phyloP scores from a whole-genome alignment of 2,329 filamentous ascomycete genomes.

The Ophiosphaerella korrae region DNA sequence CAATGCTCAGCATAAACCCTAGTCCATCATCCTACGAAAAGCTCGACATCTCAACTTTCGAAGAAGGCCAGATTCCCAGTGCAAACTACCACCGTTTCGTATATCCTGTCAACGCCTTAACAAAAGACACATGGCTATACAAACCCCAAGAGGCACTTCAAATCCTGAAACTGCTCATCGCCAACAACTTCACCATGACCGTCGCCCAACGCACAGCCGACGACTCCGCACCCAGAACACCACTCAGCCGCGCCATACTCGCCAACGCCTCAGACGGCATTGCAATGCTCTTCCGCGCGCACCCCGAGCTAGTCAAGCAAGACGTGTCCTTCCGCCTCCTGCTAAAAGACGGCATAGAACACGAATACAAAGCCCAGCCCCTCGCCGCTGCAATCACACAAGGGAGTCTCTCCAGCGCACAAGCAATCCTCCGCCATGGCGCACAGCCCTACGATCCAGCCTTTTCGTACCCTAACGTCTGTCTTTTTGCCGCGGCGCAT shows the following conservation, averaged over 20 bases:
- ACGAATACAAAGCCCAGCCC: neutral
- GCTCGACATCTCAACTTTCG: neutral
- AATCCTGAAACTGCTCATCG: neutral
- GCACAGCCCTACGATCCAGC: neutral
- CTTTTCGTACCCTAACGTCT: neutral
- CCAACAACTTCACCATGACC: neutral
- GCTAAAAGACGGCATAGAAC: neutral
- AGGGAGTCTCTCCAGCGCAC: neutral
- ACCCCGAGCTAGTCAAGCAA: neutral
- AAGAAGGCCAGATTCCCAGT: slow-evolving; percentile 7
- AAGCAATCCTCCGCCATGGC: neutral
- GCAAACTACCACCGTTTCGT: neutral
- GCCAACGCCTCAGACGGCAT: neutral
- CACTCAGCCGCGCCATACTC: neutral
- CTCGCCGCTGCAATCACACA: neutral
- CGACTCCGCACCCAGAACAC: slow-evolving; percentile 1
- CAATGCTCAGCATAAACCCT: neutral
- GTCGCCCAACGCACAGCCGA: neutral
- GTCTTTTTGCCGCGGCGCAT: neutral
- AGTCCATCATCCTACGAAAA: neutral
- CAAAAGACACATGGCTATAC: neutral
- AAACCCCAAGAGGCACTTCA: neutral
- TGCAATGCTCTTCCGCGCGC: neutral
- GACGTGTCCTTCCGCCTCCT: neutral
- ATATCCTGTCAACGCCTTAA: neutral